Conservation (phyloP, 208 protist species). For the Leishmania aethiopica region DNA sequence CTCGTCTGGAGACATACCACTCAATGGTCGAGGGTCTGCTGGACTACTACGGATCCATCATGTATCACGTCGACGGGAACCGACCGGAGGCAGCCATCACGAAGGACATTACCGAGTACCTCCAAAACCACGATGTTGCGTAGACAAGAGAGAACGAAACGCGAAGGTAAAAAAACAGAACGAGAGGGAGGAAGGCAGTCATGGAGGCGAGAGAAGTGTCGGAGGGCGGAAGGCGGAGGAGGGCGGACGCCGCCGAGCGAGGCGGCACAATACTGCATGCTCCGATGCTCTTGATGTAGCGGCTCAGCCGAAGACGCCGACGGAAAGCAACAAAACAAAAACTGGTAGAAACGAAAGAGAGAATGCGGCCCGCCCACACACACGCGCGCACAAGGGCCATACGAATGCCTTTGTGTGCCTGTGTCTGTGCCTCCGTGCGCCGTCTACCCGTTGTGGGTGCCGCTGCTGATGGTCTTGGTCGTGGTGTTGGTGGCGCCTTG, state of each 20-base stretch:
- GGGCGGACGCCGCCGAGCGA: not conserved
- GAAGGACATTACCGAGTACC: constrained; percentile 42
- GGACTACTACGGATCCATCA: constrained; percentile 67
- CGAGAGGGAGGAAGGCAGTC: not conserved
- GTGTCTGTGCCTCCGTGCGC: not conserved
- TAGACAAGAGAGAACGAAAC: constrained; percentile 2
- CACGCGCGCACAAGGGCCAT: not conserved
- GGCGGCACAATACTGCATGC: not conserved
- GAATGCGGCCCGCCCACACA: not conserved
- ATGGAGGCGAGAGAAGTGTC: not conserved
- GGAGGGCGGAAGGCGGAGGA: not conserved
- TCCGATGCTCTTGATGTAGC: not conserved
- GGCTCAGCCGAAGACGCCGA: not conserved
- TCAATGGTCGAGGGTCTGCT: constrained; percentile 53
- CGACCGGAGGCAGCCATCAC: constrained; percentile 39
- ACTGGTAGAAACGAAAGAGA: not conserved
- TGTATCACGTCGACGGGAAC: constrained; percentile 58
- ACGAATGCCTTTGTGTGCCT: not conserved
- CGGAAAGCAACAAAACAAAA: not conserved
- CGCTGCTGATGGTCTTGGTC: not conserved
- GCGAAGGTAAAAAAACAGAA: not conserved
- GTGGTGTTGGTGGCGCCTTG: not conserved
- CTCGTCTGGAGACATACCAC: constrained; percentile 82
- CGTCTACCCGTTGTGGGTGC: not conserved
- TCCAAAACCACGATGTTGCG: constrained; percentile 30